Percentiles rank a stretch among this genome's conserved stretches.
These are phyloP conservation scores for Batkoa obscura DNA, from an alignment of 371 early-diverging fungal species.

Conservation along the genomic window DNA sequence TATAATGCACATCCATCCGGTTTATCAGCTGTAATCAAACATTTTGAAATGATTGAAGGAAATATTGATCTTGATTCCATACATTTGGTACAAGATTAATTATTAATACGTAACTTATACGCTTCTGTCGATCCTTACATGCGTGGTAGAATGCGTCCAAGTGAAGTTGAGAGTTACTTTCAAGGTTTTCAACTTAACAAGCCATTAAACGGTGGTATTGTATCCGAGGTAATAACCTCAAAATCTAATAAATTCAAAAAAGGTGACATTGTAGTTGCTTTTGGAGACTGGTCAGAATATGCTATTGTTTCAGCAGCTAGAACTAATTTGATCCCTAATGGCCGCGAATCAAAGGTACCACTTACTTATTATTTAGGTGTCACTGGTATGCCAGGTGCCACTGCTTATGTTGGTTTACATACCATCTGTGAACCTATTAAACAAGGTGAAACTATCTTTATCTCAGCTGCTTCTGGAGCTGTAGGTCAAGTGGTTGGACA, in stretches of 20 bases:
- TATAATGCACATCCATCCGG: no score
- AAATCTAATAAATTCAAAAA: constrained; percentile 22
- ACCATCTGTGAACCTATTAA: constrained; percentile 31
- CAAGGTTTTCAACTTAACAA: constrained; percentile 30
- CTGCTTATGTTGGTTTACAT: constrained; percentile 26
- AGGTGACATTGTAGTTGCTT: constrained; percentile 36
- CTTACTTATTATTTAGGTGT: constrained; percentile 27
- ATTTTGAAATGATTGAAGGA: constrained; percentile 21
- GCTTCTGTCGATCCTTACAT: constrained; percentile 35
- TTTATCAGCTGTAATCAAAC: constrained; percentile 19
- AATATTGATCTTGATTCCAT: constrained; percentile 20
- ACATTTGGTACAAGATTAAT: constrained; percentile 24
- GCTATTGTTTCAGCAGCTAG: constrained; percentile 16
- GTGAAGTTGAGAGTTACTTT: constrained; percentile 21
- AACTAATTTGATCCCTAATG: constrained; percentile 6
- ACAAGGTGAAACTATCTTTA: constrained; percentile 37
- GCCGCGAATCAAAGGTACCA: constrained; percentile 12
- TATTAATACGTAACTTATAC: constrained; percentile 30
- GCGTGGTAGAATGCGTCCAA: constrained; percentile 38
- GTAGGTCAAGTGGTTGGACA: constrained; percentile 48
- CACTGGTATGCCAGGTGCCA: constrained; percentile 36
- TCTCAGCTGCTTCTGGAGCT: constrained; percentile 17
- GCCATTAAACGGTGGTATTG: constrained; percentile 22
- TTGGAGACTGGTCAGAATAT: constrained; percentile 36
- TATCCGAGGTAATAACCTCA: neutral